Evolutionary conservation across 257 asterid species (phyloP), one percentile per base, ranked within the genome.

Genomic region (Leonotis leonurus): DNA sequence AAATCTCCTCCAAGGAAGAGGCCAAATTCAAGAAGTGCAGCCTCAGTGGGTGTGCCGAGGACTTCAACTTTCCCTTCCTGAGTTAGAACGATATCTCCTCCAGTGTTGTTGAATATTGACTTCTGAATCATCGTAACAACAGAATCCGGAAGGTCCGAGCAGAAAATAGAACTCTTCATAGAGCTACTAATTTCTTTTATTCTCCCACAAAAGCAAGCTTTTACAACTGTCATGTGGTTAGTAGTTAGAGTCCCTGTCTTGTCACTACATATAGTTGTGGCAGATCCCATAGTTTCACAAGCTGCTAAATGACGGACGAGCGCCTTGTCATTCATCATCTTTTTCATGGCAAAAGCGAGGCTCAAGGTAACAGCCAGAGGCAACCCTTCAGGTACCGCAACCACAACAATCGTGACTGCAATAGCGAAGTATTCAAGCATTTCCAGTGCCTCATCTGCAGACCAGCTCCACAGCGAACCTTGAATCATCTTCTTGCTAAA

Each of bases 221-320:
- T 89, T 5, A 86, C 96, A 40, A 89, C 94, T 5, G 95, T 70
- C 96, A 86, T 88, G 65, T 83, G 95, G 71, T 89, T 89, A 17
- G 95, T 84, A 3, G 97, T 89, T 64, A 89, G 77, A 8, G 97
- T 90, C 56, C 97, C 97, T 10, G 97, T 90, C 79, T 90, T 90
- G 80, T 90, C 97, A 70, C 97, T 90, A 53, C 97, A 90, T 45
- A 90, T 90, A 59, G 92, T 85, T 18, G 97, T 90, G 53, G 97
- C 85, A 62, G 97, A 90, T 59, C 97, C 97, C 97, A 90, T 90
- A 53, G 97, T 90, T 72, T 90, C 97, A 69, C 97, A 90, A 66
- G 97, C 97, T 40, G 97, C 95, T 62, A 89, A 72, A 74, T 86
- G 90, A 50, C 93, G 95, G 32, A 87, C 97, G 55, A 90, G 95